Base-by-base conservation (phyloP, 129 eudicot genomes). In the Deinandra increscens region DNA sequence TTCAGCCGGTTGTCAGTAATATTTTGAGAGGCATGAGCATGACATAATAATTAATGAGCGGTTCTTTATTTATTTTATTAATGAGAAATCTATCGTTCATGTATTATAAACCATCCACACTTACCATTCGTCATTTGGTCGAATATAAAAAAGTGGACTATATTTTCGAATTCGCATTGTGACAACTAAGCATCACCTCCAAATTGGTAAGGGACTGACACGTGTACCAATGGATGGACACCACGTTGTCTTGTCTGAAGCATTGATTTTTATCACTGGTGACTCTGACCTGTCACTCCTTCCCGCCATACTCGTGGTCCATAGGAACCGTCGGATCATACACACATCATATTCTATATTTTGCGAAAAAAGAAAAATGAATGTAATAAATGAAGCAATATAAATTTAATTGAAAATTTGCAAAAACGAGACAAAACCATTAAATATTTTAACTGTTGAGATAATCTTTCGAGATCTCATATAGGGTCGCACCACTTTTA, bases 181-280 rank as follows among this genome's bases (percentile, higher is more conserved):
- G 81, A 81, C 78, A 81, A 70, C 75, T 75, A 81, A 58, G 78
- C 75, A 1, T 55, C 73, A 64, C 81, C 68, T 53, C 61, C 77
- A 77, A 71, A 71, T 9, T 33, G n/a, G 37, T 54, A 10, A 4
- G 53, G 26, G 54, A 64, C 68, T 78, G 81, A 71, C 78, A 71
- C 78, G 81, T 78, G 81, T 78, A 23, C 73, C 51, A 42, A 33
- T 0, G 72, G 72, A 78, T 78, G 71, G 45, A 38, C 5, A 14
- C 73, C 78, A 78, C 73, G 73, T 71, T 62, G 29, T 36, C 37
- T 56, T 64, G 78, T 78, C 78, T 43, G 31, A n/a, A 60, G 53
- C 80, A 76, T 76, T 76, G 19, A 69, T 60, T 48, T 68, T 20
- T 58, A 39, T 23, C 42, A 46, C 53, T 62, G 67, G 60, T 41